Evolutionary conservation across 768 basidiomycete genomes (phyloP), one percentile per base, ranked within the genome.

Genomic region (Suillus subalutaceus): DNA sequence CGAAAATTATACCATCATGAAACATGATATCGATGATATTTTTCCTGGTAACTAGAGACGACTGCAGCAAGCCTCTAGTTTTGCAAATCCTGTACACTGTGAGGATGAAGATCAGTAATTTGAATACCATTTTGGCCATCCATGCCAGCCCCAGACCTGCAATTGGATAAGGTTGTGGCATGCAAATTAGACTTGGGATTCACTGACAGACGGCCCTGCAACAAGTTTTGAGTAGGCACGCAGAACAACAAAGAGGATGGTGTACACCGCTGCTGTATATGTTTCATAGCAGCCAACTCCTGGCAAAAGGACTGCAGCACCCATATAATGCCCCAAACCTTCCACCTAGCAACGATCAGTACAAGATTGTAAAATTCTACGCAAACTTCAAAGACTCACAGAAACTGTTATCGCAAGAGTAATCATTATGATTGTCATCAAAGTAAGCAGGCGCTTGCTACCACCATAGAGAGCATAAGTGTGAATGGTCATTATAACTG

Each of bases 401-500:
- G 68, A 75, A 59, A 78, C 67, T 6, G 82, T 62, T 1, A 68
- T 72, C 0, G 71, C 63, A 44, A 86, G 66, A 1, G 78, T 55
- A 0, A 71, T 62, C 2, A 74, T 80, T 37, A 75, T 74, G 13
- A 71, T 70, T 1, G 82, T n/a, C 71, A 86, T 70, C 26, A 74
- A 74, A 12, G 70, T 69, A 2, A 83, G 20, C 71, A 86, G 70
- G 18, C 77, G 75, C 50, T 75, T 67, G 23, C 80, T 81, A 37
- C 81, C 71, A 13, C 77, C 75, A 63, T 85, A 87, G 15, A 88
- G 72, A 6, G 87, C 86, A 64, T 81, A 83, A 56, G 83, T 83
- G 46, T 86, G 82, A 48, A 84, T 71, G 12, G 79, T 79, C 38
- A 86, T 72, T 68, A 70, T 85, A 85, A 63, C 84, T 86, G 44